phyloP scores from a whole-genome alignment of 1,284 basidiomycete genomes.

The Fomitopsis betulina region DNA sequence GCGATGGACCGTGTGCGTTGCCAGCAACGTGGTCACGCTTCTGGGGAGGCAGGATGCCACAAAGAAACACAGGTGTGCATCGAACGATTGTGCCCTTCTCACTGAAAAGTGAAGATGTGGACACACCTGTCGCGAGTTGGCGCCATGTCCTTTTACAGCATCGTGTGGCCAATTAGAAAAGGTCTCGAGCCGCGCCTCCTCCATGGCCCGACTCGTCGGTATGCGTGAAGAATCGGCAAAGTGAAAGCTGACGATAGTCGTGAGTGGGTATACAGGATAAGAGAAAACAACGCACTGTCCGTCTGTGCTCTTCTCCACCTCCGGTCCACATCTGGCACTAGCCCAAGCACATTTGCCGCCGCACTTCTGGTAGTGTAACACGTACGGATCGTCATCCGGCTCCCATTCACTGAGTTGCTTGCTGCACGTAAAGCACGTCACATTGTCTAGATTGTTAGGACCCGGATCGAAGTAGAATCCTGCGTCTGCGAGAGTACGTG shows the following conservation, averaged over 20 bases:
- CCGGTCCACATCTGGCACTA: slow-evolving; percentile 62
- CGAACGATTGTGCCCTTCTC: too few species aligned
- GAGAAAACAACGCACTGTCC: slow-evolving; percentile 43
- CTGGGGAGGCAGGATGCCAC: too few species aligned
- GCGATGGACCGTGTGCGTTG: too few species aligned
- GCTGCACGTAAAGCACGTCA: slow-evolving; percentile 72
- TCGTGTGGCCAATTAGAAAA: slow-evolving; percentile 78
- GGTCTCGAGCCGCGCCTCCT: slow-evolving; percentile 64
- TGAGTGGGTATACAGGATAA: not conserved
- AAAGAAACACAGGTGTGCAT: too few species aligned
- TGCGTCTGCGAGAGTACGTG: slow-evolving; percentile 69
- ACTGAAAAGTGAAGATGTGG: not conserved
- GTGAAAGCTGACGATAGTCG: slow-evolving; percentile 8
- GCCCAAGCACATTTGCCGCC: slow-evolving; percentile 71
- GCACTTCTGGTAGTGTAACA: slow-evolving; percentile 69
- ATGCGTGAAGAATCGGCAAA: slow-evolving; percentile 54
- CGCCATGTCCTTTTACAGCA: slow-evolving; percentile 54
- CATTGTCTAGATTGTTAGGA: slow-evolving; percentile 58
- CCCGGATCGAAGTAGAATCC: slow-evolving; percentile 78
- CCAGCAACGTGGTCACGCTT: too few species aligned
- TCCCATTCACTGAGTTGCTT: slow-evolving; percentile 80
- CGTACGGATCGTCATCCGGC: slow-evolving; percentile 73
- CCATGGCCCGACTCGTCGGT: slow-evolving; percentile 63
- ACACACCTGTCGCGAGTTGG: slow-evolving; percentile 64
- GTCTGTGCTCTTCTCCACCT: slow-evolving; percentile 47